Base-by-base conservation (phyloP, 2,329 filamentous ascomycete species). In the Fusarium burgessii region DNA sequence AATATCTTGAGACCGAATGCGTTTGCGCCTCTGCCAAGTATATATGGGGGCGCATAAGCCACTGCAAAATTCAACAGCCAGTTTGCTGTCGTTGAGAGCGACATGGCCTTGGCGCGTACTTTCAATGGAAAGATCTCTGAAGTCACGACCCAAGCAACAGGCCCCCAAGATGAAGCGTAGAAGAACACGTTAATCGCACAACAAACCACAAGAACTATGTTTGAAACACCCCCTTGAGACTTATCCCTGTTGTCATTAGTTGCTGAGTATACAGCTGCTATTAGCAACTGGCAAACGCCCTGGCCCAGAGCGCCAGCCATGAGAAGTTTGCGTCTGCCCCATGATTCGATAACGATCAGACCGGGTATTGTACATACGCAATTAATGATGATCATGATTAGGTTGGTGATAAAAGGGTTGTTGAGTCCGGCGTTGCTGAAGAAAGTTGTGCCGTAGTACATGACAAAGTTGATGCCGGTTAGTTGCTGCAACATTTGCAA, bases 61-160 rank as follows among this genome's bases (percentile, higher is more conserved):
- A 97, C 95, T 42, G 88, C 92, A 77, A 93, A 95, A 80, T 95
- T 95, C 62, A 92, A 81, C 2, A 91, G 79, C 93, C 93, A 95
- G 81, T 95, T 95, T 29, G 92, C 89, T 5, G 92, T 89, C 4
- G 92, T 93, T 11, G 91, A 91, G 8, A 94, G 83, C 0, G 92
- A 92, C 87, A 93, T 93, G 52, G 89, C 89, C 75, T 93, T 92
- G 40, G 92, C 92, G 71, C 92, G 88, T 47, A 92, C 85, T 77
- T 92, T 92, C 40, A 92, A 84, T 4, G 90, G 90, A 73, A 88
- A 92, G 60, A 92, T 92, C 77, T 92, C 90, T 2, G 89, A 91
- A 0, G 90, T 92, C 43, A 93, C 89, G 57, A 92, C 92, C 92
- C 92, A 94, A 1, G 87, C 87, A 18, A 92, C 90, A 0, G 92